These are phyloP conservation scores for Citrullus mucosospermus DNA, from an alignment of 306 rosid species.

Conservation along the genomic window DNA sequence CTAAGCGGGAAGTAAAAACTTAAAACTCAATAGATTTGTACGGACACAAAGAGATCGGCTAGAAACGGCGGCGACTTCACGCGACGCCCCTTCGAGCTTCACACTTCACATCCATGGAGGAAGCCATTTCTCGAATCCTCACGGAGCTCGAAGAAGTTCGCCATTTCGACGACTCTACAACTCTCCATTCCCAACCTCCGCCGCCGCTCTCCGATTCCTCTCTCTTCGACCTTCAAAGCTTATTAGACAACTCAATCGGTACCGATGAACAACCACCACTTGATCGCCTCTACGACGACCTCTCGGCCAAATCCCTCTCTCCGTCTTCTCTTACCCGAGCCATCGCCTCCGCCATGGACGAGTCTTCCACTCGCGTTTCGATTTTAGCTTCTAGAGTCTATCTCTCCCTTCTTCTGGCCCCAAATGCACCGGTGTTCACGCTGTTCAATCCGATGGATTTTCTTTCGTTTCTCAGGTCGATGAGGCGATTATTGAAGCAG, in stretches of 20 bases:
- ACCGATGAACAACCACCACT: constrained; percentile 19
- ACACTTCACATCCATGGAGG: constrained; percentile 31
- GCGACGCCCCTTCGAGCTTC: background rate
- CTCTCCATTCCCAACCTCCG: constrained; percentile 18
- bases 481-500: constrained; percentile 57
- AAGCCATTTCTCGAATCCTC: constrained; percentile 37
- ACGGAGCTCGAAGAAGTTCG: constrained; percentile 48
- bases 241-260: constrained; percentile 14
- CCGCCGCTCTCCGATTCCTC: constrained; percentile 36
- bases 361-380: constrained; percentile 30
- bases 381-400: constrained; percentile 57
- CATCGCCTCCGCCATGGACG: constrained; percentile 67
- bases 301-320: constrained; percentile 47
- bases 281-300: constrained; percentile 33
- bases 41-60: background rate
- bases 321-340: constrained; percentile 38
- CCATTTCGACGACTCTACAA: constrained; percentile 16
- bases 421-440: constrained; percentile 74
- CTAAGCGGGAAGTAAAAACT: background rate
- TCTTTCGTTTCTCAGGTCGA: constrained; percentile 74
- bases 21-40: background rate
- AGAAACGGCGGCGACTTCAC: background rate
- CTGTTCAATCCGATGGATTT: constrained; percentile 72
- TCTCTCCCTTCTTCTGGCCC: constrained; percentile 53
- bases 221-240: constrained; percentile 52